phyloP scores from a whole-genome alignment of 2,329 filamentous ascomycete species.

The Botryotinia convoluta region DNA sequence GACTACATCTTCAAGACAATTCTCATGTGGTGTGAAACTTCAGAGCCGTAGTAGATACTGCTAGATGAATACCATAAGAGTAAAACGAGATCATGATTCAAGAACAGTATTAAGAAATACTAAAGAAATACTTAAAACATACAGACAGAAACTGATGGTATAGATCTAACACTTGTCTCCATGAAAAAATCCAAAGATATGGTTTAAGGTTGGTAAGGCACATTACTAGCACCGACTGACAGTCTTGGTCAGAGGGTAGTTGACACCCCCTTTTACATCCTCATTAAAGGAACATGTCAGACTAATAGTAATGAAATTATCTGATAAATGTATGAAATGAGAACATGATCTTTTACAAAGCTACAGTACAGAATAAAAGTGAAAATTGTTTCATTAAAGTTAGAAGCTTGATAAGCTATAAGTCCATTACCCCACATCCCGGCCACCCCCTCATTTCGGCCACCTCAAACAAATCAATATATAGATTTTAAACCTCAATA shows the following conservation, averaged over 20 bases:
- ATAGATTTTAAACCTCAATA: no score
- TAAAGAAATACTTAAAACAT: neutral
- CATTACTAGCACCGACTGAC: no score
- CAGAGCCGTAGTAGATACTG: neutral
- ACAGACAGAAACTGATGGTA: no score
- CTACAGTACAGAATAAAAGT: neutral
- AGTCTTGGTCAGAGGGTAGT: neutral
- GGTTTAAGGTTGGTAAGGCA: neutral
- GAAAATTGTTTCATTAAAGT: fast-evolving
- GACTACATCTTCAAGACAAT: no score
- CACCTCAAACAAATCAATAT: no score
- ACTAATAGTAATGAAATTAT: no score
- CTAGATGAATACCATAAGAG: neutral
- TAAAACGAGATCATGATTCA: neutral
- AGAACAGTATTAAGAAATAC: neutral
- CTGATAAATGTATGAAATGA: neutral
- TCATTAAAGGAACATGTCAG: neutral
- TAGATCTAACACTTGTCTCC: neutral
- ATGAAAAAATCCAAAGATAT: neutral
- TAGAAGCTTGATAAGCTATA: neutral
- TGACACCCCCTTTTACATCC: neutral
- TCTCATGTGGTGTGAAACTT: neutral
- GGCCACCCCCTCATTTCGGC: no score
- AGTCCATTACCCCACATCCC: no score
- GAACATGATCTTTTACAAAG: neutral